Evolutionary conservation across 306 rosid species (phyloP).

Genomic region (Geum urbanum): DNA sequence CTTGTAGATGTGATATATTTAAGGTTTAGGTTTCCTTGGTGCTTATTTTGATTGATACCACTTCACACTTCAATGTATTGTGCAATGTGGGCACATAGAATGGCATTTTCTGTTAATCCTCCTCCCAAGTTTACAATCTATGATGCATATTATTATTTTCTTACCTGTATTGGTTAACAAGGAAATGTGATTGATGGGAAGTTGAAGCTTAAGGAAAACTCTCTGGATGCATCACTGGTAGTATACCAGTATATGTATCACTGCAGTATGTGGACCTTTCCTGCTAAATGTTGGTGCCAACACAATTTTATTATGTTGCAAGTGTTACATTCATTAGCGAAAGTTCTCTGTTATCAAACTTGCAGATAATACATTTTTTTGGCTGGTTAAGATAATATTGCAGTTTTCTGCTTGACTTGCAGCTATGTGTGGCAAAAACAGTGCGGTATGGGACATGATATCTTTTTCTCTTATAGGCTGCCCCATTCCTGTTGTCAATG

Average conservation of each 20-base stretch:
- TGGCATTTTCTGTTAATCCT: too few species aligned
- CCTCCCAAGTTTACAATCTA: too few species aligned
- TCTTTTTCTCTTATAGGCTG: slow-evolving; percentile 53
- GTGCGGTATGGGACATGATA: slow-evolving; percentile 54
- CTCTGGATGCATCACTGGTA: too few species aligned
- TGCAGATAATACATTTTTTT: neutral
- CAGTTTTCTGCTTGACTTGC: slow-evolving; percentile 38
- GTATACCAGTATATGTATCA: neutral
- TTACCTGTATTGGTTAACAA: too few species aligned
- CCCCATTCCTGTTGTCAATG: slow-evolving; percentile 59
- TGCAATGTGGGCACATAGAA: too few species aligned
- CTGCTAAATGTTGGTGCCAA: neutral
- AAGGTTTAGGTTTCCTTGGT: too few species aligned
- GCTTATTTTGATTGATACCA: too few species aligned
- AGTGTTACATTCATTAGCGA: neutral
- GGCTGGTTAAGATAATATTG: neutral
- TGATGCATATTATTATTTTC: too few species aligned
- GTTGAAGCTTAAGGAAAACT: too few species aligned
- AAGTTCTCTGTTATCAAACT: slow-evolving; percentile 7
- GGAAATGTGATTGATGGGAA: too few species aligned
- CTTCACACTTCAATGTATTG: too few species aligned
- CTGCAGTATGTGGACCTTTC: neutral
- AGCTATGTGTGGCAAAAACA: slow-evolving; percentile 88
- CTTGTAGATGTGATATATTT: too few species aligned
- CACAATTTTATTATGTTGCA: neutral